These are phyloP conservation scores for Phytomonas sp. DNA, from an alignment of 208 protist species.

Conservation along the genomic window DNA sequence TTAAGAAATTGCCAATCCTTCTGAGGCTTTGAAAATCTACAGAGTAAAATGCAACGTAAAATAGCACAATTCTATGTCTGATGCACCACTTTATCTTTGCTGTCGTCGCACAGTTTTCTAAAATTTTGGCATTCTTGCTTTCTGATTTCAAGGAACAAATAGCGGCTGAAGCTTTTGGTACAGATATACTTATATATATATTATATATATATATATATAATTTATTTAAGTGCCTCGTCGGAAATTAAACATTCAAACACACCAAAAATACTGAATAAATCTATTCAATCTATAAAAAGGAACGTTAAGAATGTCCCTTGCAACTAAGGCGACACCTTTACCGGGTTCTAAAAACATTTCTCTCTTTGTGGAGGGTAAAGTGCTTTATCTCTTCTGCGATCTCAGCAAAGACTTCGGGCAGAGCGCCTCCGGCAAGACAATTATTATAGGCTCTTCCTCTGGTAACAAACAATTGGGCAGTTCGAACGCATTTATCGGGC, in stretches of 20 bases:
- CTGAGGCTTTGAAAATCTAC: not conserved
- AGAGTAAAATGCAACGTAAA: not conserved
- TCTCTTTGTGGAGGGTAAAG: constrained; percentile 19
- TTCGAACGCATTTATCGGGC: constrained; percentile 54
- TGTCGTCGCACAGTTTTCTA: not conserved
- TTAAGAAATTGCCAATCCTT: not conserved
- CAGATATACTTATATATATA: not conserved
- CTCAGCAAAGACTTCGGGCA: constrained; percentile 45
- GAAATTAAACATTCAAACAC: not conserved
- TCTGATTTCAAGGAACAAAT: not conserved
- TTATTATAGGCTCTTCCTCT: constrained; percentile 56
- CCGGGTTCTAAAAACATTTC: constrained; percentile 50
- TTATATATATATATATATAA: not conserved
- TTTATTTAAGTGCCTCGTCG: not conserved
- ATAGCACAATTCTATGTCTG: not conserved
- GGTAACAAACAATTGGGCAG: constrained; percentile 74
- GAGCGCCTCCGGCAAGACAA: constrained; percentile 56
- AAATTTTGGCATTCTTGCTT: not conserved
- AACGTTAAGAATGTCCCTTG: constrained; percentile 6
- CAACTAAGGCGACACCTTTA: constrained; percentile 12
- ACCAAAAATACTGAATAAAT: not conserved
- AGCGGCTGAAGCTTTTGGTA: not conserved
- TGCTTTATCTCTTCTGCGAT: constrained; percentile 53
- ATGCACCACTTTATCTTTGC: not conserved
- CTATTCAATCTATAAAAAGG: constrained; percentile 4